Base-by-base conservation (phyloP, 2,329 filamentous ascomycete species). In the Fusarium torulosum region DNA sequence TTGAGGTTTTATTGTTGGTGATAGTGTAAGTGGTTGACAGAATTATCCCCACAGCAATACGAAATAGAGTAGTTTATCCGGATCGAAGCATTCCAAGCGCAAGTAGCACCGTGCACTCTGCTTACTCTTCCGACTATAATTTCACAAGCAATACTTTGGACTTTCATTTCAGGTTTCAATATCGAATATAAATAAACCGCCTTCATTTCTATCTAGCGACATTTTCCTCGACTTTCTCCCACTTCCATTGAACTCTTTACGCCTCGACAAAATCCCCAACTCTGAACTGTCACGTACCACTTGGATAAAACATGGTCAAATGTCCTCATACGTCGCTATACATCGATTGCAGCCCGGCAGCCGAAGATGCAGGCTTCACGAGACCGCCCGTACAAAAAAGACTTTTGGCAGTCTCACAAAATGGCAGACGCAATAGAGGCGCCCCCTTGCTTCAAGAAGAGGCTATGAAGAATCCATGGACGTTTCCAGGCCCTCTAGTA, bases 401-500 rank as follows among this genome's bases (percentile, higher is more conserved):
- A 17, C 25, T 72, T 3, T 45, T 51, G 0, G 70, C 69, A 13
- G 53, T 63, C 14, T 63, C 63, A 0, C 43, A 51, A 2, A 68
- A 47, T 13, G 78, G 77, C 1, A 69, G 73, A 8, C 67, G 73
- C 7, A 66, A 67, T 4, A 67, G 65, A 11, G 43, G 45, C 2
- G 19, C 51, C 25, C 6, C 68, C 10, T 42, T 66, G 2, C 57
- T 69, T 4, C 53, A 65, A 3, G 59, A 72, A 7, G 59, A 43
- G 1, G 20, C 50, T 1, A 42, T 67, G 43, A 60, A 60, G 10
- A 67, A 78, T 20, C 53, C 58, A 0, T 69, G 59, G 31, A 75
- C 79, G 0, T 91, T 89, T 63, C 88, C 88, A 0, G 85, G 79
- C 0, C 87, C 88, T 0, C 72, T 91, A 7, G 78, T 90, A 0